phyloP scores from a whole-genome alignment of 1,139 yeast species.

The Eremothecium sinecaudum region DNA sequence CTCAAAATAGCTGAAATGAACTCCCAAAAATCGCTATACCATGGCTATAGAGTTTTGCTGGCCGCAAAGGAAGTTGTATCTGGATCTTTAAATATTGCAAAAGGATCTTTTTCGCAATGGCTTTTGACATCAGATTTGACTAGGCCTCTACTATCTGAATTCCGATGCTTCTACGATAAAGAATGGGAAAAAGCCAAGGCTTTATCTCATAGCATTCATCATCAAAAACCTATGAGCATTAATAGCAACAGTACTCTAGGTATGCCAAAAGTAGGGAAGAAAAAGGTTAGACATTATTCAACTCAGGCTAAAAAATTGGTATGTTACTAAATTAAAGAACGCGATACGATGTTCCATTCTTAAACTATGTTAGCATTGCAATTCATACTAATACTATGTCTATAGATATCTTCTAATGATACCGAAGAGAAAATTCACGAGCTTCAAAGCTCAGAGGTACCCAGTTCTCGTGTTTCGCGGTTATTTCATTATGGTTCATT shows the following conservation, averaged over 20 bases:
- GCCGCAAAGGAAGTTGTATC: constrained; percentile 19
- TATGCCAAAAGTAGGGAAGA: not conserved
- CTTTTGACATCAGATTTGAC: constrained; percentile 22
- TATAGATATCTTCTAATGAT: not conserved
- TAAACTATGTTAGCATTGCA: too few relatives aligned
- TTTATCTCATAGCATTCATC: constrained; percentile 14
- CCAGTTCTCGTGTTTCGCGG: constrained; percentile 76
- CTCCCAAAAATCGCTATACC: constrained; percentile 19
- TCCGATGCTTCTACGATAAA: constrained; percentile 25
- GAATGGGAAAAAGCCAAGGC: constrained; percentile 26
- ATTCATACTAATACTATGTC: too few relatives aligned
- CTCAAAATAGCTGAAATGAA: constrained; percentile 9
- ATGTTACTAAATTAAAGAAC: too few relatives aligned
- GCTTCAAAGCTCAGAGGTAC: constrained; percentile 61
- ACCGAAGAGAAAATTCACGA: constrained; percentile 15
- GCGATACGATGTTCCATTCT: too few relatives aligned
- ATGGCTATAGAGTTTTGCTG: constrained; percentile 19
- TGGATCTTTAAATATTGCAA: constrained; percentile 18
- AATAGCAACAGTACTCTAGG: not conserved
- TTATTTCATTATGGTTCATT: constrained; percentile 86
- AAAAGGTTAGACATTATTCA: constrained; percentile 1
- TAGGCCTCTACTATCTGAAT: constrained; percentile 18
- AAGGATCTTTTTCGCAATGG: constrained; percentile 20
- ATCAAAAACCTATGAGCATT: not conserved
- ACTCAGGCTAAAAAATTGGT: constrained; percentile 1